Percentiles rank a stretch among this genome's conserved stretches.
phyloP scores from a whole-genome alignment of 805 yeast species.

The Metschnikowia drakensbergensis region DNA sequence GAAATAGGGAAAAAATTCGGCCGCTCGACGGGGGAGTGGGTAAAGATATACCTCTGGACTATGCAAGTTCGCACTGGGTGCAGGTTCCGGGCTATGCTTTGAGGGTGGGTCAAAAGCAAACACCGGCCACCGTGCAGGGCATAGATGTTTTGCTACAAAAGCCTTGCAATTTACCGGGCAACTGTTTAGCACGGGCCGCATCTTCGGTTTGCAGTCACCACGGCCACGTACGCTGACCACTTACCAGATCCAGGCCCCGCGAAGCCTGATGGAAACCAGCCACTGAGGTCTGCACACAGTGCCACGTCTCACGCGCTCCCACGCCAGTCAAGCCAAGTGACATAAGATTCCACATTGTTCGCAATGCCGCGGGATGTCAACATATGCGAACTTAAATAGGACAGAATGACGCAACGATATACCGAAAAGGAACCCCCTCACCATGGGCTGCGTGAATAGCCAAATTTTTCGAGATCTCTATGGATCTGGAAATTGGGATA shows the following conservation, averaged over 20 bases:
- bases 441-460: too few species aligned
- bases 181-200: too few species aligned
- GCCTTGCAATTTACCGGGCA: too few species aligned
- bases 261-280: neutral
- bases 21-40: neutral
- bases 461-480: too few species aligned
- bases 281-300: neutral
- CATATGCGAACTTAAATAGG: too few species aligned
- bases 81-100: slow-evolving; percentile 1
- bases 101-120: neutral
- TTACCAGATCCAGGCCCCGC: neutral
- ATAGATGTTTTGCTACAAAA: neutral
- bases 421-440: too few species aligned
- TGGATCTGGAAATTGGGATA: too few species aligned
- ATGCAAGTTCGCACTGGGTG: neutral
- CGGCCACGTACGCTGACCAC: too few species aligned
- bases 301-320: neutral
- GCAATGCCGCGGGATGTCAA: too few species aligned
- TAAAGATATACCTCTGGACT: neutral
- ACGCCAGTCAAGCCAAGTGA: neutral
- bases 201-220: too few species aligned
- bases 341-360: too few species aligned
- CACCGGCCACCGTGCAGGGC: neutral
- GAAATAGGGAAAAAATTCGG: neutral
- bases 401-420: too few species aligned